These are phyloP conservation scores for Setaria italica DNA, from an alignment of 202 grass and related monocot genomes.

Conservation along the genomic window DNA sequence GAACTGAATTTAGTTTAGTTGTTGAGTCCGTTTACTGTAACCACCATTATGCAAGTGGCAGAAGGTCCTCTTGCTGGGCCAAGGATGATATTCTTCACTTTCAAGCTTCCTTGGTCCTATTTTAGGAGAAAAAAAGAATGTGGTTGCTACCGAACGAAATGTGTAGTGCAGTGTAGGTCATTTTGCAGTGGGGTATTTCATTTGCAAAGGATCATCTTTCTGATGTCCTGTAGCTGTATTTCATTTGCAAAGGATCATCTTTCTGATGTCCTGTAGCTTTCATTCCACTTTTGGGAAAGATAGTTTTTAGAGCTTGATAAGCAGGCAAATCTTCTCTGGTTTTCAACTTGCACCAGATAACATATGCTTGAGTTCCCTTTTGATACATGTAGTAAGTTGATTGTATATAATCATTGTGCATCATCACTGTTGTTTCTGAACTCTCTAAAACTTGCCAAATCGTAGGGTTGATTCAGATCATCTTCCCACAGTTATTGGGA, in stretches of 20 bases:
- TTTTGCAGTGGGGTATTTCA: conserved; percentile 50
- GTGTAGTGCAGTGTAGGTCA: conserved; percentile 35
- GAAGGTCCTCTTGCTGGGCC: conserved; percentile 45
- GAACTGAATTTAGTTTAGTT: conserved; percentile 44
- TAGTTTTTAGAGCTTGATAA: conserved; percentile 39
- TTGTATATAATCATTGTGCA: conserved; percentile 14
- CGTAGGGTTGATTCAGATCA: conserved; percentile 23
- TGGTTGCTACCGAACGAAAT: conserved; percentile 48
- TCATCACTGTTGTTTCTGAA: conserved; percentile 40
- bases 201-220: conserved; percentile 52
- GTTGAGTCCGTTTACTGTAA: conserved; percentile 35
- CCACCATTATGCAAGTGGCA: conserved; percentile 42
- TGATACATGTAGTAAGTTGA: conserved; percentile 18
- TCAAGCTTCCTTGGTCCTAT: conserved; percentile 30
- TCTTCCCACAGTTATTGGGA: too few species aligned
- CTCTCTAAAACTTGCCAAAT: conserved; percentile 32
- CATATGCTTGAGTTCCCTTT: conserved; percentile 27
- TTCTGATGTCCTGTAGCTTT: conserved; percentile 42
- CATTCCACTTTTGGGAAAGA: conserved; percentile 25
- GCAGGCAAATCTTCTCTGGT: conserved; percentile 20
- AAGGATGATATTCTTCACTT: conserved; percentile 47
- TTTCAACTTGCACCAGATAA: background rate
- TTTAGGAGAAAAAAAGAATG: conserved; percentile 40
- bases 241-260: conserved; percentile 50
- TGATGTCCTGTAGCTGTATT: conserved; percentile 42